Base-by-base conservation (phyloP, 768 basidiomycete genomes). In the Mycena maculata region DNA sequence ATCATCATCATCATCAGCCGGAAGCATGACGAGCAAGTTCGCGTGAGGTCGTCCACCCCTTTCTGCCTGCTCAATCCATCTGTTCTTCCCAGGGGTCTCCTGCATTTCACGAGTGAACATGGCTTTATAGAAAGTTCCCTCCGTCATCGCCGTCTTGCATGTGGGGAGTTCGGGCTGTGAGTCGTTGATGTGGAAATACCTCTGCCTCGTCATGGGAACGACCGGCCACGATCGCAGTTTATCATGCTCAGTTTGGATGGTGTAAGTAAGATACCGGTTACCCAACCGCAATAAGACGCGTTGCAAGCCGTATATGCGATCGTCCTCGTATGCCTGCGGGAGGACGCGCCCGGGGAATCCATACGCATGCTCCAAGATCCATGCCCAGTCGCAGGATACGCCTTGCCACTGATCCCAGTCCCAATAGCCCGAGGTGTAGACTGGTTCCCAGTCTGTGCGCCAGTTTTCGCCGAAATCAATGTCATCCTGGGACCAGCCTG, bases 321-420 rank as follows among this genome's bases (percentile, higher is more conserved):
- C 22, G 23, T 53, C 30, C 18, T 28, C 22, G 9, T 52, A 60
- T 8, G 59, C 59, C 18, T 63, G 60, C 10, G 60, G 67, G 11
- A 58, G 44, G 18, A 41, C 22, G 5, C 27, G 27, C 4, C 67
- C 67, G 6, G 60, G 55, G 49, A 68, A 63, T 7, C 60, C 60
- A 23, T 42, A 68, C 3, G n/a, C 55, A 16, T 68, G 55, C 30
- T 63, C 42, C 23, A 68, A 22, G 18, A 11, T 0, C 67, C 67
- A 68, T 27, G 54, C 45, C 3, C 16, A 44, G 47, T 63, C 61
- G 33, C 1, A 4, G 2, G 31, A 45, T 8, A 16, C 23, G 33
- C 45, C 53, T 27, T 57, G 41, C 63, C 63, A 67, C 22, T 15
- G 4, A n/a, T 59, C 31, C 31, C 31, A 33, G 25, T 36, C 15